Evolutionary conservation across 2,329 filamentous ascomycete species (phyloP).

Genomic region (Pestalotiopsis sp.): DNA sequence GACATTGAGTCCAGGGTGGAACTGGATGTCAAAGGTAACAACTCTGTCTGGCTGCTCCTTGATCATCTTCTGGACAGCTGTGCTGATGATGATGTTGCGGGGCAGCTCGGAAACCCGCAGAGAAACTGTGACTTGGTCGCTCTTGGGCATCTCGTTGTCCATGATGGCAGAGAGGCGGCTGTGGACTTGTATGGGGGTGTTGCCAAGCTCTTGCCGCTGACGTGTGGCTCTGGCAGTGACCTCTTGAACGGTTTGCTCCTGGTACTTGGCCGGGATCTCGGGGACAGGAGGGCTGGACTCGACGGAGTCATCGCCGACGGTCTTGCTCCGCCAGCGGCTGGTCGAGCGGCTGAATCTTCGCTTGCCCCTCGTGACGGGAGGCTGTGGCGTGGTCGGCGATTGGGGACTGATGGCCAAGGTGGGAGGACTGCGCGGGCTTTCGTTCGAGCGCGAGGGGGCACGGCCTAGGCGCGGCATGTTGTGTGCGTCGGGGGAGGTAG

Average conservation of each 20-base stretch:
- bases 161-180: not conserved
- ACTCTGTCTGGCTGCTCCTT: not conserved
- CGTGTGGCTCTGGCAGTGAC: not conserved
- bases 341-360: not conserved
- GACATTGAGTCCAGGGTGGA: not conserved
- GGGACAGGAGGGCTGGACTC: not conserved
- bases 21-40: not conserved
- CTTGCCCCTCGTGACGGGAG: not conserved
- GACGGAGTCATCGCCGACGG: not conserved
- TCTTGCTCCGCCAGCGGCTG: not conserved
- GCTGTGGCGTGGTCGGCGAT: no score
- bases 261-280: not conserved
- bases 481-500: no score
- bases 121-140: not conserved
- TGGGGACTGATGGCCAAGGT: no score
- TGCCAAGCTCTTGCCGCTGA: not conserved
- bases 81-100: not conserved
- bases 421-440: no score
- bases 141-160: not conserved
- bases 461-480: no score
- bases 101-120: not conserved
- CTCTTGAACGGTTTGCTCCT: not conserved
- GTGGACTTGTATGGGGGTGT: not conserved
- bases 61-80: not conserved
- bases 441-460: no score